These are phyloP conservation scores for Verticillium isaacii DNA, from an alignment of 2,329 filamentous ascomycete genomes.

Conservation along the genomic window DNA sequence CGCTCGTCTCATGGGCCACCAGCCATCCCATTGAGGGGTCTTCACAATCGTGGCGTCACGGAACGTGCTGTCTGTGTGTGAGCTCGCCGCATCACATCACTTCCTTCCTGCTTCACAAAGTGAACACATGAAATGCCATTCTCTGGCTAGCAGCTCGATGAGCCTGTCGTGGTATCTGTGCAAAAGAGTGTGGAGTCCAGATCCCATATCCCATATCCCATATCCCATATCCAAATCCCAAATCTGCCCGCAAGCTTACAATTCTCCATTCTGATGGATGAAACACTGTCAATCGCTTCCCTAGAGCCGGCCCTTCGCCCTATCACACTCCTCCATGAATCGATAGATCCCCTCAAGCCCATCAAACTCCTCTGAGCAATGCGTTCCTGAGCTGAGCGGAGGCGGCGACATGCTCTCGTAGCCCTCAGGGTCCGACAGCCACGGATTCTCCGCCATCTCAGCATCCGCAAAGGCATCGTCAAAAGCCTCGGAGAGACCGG, in stretches of 20 bases:
- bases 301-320: conserved; percentile 15
- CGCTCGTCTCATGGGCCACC: background rate
- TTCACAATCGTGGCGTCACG: no score
- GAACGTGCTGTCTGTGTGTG: background rate
- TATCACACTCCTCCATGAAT: conserved; percentile 55
- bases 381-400: conserved; percentile 34
- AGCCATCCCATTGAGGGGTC: background rate
- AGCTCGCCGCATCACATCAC: background rate
- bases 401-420: conserved; percentile 48
- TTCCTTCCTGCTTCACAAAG: background rate
- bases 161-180: background rate
- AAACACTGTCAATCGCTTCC: background rate
- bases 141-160: background rate
- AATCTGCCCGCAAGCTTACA: background rate
- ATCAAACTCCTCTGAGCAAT: conserved; percentile 44
- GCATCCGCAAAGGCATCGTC: conserved; percentile 32
- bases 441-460: conserved; percentile 41
- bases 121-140: background rate
- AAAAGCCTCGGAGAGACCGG: conserved; percentile 26
- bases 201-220: background rate
- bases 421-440: conserved; percentile 41
- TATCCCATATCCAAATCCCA: background rate
- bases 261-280: background rate
- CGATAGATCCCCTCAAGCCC: conserved; percentile 53
- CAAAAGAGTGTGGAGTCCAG: conserved; percentile 3